Conservation (phyloP, 2,329 filamentous ascomycete species). For the Diplodia sapinea region DNA sequence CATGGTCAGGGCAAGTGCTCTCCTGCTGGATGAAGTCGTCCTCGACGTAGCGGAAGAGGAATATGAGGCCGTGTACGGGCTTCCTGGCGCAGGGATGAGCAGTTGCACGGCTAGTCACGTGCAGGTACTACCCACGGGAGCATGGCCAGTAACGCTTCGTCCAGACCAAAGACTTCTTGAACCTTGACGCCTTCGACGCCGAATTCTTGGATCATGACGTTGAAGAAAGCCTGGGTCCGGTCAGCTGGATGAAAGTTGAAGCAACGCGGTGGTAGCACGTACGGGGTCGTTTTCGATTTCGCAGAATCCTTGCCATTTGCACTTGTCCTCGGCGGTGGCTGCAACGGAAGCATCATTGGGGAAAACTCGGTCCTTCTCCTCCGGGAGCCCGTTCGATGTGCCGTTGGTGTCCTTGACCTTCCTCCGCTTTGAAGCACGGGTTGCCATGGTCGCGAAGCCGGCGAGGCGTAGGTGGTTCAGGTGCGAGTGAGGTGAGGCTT, state of each 20-base stretch:
- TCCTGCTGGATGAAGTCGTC: conserved; percentile 56
- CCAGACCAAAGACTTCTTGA: conserved; percentile 76
- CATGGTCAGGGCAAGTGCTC: conserved; percentile 64
- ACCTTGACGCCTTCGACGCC: conserved; percentile 76
- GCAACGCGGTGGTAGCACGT: conserved; percentile 28
- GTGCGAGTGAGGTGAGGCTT: not conserved
- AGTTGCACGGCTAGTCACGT: not conserved
- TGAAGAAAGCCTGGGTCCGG: conserved; percentile 73
- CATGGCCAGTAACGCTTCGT: conserved; percentile 66
- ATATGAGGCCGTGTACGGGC: conserved; percentile 84
- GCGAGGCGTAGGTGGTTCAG: not conserved
- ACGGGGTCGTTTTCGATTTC: conserved; percentile 92
- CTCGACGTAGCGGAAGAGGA: conserved; percentile 75
- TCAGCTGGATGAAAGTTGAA: conserved; percentile 37
- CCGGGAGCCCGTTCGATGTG: not conserved
- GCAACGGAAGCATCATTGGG: conserved; percentile 33
- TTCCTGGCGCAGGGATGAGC: conserved; percentile 54
- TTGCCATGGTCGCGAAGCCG: conserved; percentile 22
- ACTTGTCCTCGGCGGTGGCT: conserved; percentile 48
- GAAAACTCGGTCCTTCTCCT: conserved; percentile 23
- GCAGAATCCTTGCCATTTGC: conserved; percentile 72
- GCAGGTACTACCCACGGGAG: conserved; percentile 55
- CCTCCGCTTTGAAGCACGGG: conserved; percentile 28
- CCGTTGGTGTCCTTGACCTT: conserved; percentile 20
- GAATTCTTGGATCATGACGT: conserved; percentile 78